Evolutionary conservation across 2,329 filamentous ascomycete species (phyloP).

Genomic region (Cercospora janseana): DNA sequence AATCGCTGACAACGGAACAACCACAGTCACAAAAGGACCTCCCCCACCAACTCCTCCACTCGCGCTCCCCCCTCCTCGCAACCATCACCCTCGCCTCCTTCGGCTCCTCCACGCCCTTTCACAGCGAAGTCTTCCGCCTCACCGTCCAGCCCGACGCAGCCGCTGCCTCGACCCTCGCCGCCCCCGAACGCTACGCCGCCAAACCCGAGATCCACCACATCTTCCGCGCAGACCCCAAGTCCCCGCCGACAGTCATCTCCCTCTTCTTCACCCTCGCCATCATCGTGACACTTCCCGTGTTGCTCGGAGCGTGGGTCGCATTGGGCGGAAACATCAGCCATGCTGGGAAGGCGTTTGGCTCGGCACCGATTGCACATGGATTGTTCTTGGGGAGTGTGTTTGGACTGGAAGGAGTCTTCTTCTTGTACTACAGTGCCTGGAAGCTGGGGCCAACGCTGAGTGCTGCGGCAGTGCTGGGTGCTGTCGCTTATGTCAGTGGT

Average conservation of each 20-base stretch:
- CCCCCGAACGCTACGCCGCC: slow-evolving; percentile 79
- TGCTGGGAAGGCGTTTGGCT: slow-evolving; percentile 68
- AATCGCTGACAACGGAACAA: slow-evolving; percentile 26
- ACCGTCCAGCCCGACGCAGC: slow-evolving; percentile 63
- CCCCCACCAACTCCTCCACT: slow-evolving; percentile 73
- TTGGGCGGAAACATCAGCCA: slow-evolving; percentile 83
- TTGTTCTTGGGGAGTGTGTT: slow-evolving; percentile 85
- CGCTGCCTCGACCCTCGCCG: slow-evolving; percentile 60
- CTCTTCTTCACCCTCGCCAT: slow-evolving; percentile 73
- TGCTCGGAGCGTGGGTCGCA: slow-evolving; percentile 71
- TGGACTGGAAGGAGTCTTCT: slow-evolving; percentile 87
- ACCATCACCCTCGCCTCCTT: slow-evolving; percentile 84
- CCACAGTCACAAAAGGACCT: slow-evolving; percentile 81
- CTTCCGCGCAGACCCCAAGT: slow-evolving; percentile 77
- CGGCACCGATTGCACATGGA: slow-evolving; percentile 75
- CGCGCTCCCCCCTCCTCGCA: slow-evolving; percentile 68
- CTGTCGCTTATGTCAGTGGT: slow-evolving; percentile 78
- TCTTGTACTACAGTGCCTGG: slow-evolving; percentile 90
- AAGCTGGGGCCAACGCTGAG: slow-evolving; percentile 88
- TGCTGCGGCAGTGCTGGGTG: slow-evolving; percentile 64
- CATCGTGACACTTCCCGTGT: slow-evolving; percentile 67
- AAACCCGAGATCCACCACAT: slow-evolving; percentile 84
- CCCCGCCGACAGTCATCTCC: slow-evolving; percentile 76
- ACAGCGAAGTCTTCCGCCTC: slow-evolving; percentile 70
- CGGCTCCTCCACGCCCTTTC: slow-evolving; percentile 67